Base-by-base conservation (phyloP, 1,284 basidiomycete genomes). In the Trichosporon inkin region DNA sequence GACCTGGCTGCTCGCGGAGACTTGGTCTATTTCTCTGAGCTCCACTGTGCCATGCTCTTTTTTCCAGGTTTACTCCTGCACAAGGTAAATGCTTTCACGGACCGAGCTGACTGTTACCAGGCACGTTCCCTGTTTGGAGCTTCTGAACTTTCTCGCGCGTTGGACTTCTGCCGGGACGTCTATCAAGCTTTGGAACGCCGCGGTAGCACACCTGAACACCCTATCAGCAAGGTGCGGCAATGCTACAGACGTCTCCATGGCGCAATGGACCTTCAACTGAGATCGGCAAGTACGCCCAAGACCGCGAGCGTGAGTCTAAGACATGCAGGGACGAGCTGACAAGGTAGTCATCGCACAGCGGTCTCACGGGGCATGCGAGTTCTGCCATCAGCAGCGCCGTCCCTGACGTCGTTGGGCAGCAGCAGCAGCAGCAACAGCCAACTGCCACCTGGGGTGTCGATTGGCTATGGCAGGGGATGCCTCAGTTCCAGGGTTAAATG, bases 1-100 rank as follows among this genome's bases (percentile, higher is more conserved):
- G 55, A 44, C 5, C 16, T 58, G 2, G 53, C 51, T 7, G 37
- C 14, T 1, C 35, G 22, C 5, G 49, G 51, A 0, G 60, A 62
- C 1, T 10, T 61, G 13, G 3, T 64, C 10, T 61, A 52, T 32
- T 60, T 57, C 44, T 57, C 44, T 14, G 63, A 64, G 39, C 52
- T 64, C 10, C 13, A 36, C 36, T 32, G 52, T 49, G 22, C 34
- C 16, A 34, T 52, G 0, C 39, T 64, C 3, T 37, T 47, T 0
- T 34, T 56, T 7, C 55, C 60, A 2, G 63, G 57, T 2, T 24
- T 61, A n/a, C 24, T 55, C 4, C 55, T 64, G 11, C 38, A 59
- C 36, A 55, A 35, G 3, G 63, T 61, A 32, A 32, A 57, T 47
- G 10, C 10, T 16, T 28, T 20, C 22, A 44, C 17, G 16, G 4